phyloP scores from a whole-genome alignment of 2,329 filamentous ascomycete genomes.

The Metarhizium brunneum region DNA sequence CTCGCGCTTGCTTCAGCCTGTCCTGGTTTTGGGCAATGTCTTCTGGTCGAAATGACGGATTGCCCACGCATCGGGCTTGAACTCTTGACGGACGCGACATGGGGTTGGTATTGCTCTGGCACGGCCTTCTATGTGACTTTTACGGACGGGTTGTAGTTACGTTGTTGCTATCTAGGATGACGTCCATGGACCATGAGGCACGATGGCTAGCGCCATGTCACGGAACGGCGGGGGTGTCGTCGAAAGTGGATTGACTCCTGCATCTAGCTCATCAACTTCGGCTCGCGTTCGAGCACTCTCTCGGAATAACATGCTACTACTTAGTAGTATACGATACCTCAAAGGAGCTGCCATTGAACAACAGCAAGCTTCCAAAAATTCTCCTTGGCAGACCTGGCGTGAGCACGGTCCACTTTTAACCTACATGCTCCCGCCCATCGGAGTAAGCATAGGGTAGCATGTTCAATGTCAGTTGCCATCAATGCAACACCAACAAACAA shows the following conservation, averaged over 20 bases:
- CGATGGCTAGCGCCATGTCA: not conserved
- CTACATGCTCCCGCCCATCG: no score
- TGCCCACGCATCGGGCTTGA: conserved; percentile 33
- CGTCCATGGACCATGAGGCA: not conserved
- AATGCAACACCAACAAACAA: no score
- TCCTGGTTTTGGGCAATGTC: conserved; percentile 28
- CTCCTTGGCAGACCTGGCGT: no score
- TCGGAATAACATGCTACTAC: no score
- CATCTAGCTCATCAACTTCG: no score
- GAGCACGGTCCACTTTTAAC: no score
- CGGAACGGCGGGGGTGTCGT: not conserved
- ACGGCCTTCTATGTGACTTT: not conserved
- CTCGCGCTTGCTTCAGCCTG: conserved; percentile 26
- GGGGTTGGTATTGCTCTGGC: not conserved
- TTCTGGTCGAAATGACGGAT: conserved; percentile 32
- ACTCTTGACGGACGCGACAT: conserved; percentile 21
- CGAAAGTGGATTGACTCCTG: not conserved
- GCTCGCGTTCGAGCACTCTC: no score
- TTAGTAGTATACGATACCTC: no score
- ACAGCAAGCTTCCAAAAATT: no score
- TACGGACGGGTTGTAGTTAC: not conserved
- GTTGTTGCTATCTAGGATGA: not conserved
- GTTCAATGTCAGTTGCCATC: no score
- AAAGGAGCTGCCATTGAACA: no score
- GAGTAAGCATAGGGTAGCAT: no score